Base-by-base conservation (phyloP, 352 stramenopile genomes). In the Plasmopara viticola region DNA sequence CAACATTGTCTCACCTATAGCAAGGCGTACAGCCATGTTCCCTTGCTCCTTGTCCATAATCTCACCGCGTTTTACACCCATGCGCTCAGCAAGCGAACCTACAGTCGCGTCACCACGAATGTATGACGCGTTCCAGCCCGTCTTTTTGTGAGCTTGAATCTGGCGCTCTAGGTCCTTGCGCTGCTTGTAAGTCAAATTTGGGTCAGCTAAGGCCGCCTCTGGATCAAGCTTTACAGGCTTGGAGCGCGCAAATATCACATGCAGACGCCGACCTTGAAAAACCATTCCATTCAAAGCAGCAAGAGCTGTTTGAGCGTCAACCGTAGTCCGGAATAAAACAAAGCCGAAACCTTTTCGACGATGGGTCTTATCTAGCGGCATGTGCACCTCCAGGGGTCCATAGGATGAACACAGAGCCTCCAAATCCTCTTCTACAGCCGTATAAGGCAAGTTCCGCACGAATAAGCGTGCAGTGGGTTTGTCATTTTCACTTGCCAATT, bases 301-400 rank as follows among this genome's bases (percentile, higher is more conserved):
- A n/a, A 95, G 74, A 29, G 96, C 96, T 35, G 60, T 62, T 45
- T 91, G 73, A 0, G 96, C 95, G 59, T 97, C 82, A 18, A 95
- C 79, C 2, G 86, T 90, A n/a, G 80, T 92, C 53, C 88, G 74
- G 69, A 98, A 99, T 14, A 88, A 75, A 17, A 99, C 83, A 67
- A 99, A 99, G 10, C 85, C 96, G 74, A 98, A 99, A 41, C 97
- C 97, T 56, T 99, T 98, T 44, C 94, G 93, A 35, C 89, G 78
- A 62, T 95, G 92, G 13, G 84, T 89, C 49, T 98, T 93, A 77
- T 99, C 96, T 44, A 98, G 74, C 28, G 96, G 95, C 65, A 99
- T 96, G 60, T 99, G 95, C 52, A 97, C 90, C 46, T 76, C 58
- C 15, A 99, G 68, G 39, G 66, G 68, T 20, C 95, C 95, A 62